Evolutionary conservation across 2,329 filamentous ascomycete genomes (phyloP).

Genomic region (Aspergillus sergii): DNA sequence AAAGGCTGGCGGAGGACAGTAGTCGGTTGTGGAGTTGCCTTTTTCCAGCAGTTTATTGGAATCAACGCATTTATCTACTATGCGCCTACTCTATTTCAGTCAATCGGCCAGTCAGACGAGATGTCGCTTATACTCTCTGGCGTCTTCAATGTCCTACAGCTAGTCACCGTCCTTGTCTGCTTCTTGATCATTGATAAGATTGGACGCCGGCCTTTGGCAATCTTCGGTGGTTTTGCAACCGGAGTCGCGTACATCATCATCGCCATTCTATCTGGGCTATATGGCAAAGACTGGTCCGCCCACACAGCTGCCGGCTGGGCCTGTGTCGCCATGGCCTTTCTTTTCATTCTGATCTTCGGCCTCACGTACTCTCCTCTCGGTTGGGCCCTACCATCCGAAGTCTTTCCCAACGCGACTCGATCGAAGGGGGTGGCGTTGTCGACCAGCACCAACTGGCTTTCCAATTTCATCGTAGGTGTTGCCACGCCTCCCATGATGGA

Average conservation of each 20-base stretch:
- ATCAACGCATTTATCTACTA: conserved; percentile 55
- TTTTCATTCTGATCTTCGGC: conserved; percentile 24
- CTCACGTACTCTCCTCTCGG: conserved; percentile 36
- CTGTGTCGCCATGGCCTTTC: conserved; percentile 17
- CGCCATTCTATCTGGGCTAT: conserved; percentile 25
- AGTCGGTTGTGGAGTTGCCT: conserved; percentile 46
- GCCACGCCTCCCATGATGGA: conserved; percentile 64
- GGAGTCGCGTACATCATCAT: conserved; percentile 33
- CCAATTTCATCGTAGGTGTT: conserved; percentile 53
- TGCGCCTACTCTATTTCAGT: conserved; percentile 44
- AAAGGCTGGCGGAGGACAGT: conserved; percentile 32
- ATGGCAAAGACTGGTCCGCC: conserved; percentile 19
- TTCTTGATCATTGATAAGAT: conserved; percentile 34
- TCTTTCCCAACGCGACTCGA: conserved; percentile 36
- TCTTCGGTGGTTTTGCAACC: conserved; percentile 30
- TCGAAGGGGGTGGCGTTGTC: conserved; percentile 40
- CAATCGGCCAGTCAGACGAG: conserved; percentile 31
- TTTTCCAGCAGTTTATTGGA: conserved; percentile 48
- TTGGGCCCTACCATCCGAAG: conserved; percentile 41
- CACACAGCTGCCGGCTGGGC: conserved; percentile 24
- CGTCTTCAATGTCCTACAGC: conserved; percentile 37
- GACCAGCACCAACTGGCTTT: conserved; percentile 41
- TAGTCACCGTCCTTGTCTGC: conserved; percentile 31
- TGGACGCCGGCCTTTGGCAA: conserved; percentile 28
- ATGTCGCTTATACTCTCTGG: conserved; percentile 23